Conservation (phyloP, 768 basidiomycete genomes). For the Panaeolus papilionaceus region DNA sequence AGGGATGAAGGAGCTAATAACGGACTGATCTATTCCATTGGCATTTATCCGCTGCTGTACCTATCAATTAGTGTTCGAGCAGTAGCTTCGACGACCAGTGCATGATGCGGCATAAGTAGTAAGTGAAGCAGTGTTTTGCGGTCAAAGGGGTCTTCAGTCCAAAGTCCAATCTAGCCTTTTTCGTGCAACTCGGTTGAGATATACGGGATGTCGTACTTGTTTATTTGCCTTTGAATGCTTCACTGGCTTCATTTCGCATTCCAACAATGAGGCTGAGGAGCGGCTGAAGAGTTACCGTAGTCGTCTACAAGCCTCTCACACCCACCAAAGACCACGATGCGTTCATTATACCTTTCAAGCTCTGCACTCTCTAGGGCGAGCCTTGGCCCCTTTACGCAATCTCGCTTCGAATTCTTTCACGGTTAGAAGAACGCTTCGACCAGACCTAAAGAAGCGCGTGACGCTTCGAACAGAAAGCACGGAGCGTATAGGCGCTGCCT, state of each 20-base stretch:
- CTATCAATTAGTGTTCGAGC: conserved; percentile 8
- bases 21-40: neutral
- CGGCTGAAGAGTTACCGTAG: neutral
- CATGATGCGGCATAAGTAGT: conserved; percentile 18
- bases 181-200: conserved; percentile 29
- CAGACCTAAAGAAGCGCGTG: neutral
- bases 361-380: neutral
- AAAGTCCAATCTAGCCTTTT: conserved; percentile 37
- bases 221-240: conserved; percentile 20
- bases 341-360: conserved; percentile 4
- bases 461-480: conserved; percentile 9
- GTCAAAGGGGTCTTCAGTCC: conserved; percentile 24
- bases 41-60: neutral
- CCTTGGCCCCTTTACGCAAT: neutral
- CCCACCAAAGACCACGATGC: neutral
- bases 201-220: conserved; percentile 17
- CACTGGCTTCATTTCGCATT: conserved; percentile 17
- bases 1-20: neutral
- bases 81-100: conserved; percentile 16
- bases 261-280: conserved; percentile 17
- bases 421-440: conserved; percentile 2
- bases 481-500: conserved; percentile 4
- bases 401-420: conserved; percentile 5
- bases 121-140: conserved; percentile 18
- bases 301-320: neutral